These are phyloP conservation scores for Yamadazyma insecticola DNA, from an alignment of 805 yeast species.

Conservation along the genomic window DNA sequence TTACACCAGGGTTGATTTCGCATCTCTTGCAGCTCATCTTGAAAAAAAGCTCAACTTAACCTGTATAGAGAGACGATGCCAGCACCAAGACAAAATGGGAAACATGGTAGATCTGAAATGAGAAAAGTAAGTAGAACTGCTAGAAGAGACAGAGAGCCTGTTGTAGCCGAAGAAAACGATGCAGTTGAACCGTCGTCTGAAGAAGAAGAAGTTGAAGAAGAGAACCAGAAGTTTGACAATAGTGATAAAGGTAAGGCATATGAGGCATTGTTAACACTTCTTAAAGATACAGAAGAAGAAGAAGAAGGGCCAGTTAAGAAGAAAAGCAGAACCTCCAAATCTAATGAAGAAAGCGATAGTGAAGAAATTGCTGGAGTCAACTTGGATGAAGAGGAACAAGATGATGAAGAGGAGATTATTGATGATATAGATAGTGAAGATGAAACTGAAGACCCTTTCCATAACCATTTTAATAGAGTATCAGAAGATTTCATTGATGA, in stretches of 20 bases:
- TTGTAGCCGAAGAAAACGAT: constrained; percentile 3
- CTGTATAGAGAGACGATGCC: too few relatives aligned
- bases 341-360: constrained; percentile 17
- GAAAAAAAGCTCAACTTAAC: too few relatives aligned
- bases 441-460: constrained; percentile 63
- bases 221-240: constrained; percentile 14
- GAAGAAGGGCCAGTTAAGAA: constrained; percentile 10
- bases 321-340: constrained; percentile 12
- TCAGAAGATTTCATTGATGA: constrained; percentile 32
- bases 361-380: constrained; percentile 33
- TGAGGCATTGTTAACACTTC: constrained; percentile 60
- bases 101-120: constrained; percentile 54
- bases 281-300: constrained; percentile 43
- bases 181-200: constrained; percentile 4
- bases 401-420: constrained; percentile 17
- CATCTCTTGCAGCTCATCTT: too few relatives aligned
- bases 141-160: constrained; percentile 23
- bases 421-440: constrained; percentile 27
- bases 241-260: constrained; percentile 47
- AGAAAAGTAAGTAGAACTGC: constrained; percentile 58
- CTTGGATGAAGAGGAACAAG: constrained; percentile 15
- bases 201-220: constrained; percentile 11
- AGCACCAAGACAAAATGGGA: constrained; percentile 2
- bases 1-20: too few relatives aligned
- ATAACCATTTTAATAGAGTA: constrained; percentile 62